A percentile compares a stretch with the other conserved stretches of the same genome.
Conservation (phyloP, 345 rosid species). For the Punica granatum region DNA sequence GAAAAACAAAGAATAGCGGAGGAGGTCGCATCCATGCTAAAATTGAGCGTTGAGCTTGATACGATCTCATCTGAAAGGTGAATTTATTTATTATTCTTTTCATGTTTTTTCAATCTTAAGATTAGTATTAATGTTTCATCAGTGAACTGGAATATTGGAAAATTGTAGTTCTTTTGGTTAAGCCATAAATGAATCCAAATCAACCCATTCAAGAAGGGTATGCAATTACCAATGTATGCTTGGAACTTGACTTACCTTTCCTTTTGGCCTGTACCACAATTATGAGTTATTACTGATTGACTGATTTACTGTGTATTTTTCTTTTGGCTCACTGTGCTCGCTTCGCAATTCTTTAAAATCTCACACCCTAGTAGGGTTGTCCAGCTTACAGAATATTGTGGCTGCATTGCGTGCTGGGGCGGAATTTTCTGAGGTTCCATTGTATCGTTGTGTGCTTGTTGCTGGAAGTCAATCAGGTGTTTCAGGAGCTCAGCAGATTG, state of each 20-base stretch:
- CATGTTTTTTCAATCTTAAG: not conserved
- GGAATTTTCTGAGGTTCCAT: slow-evolving; percentile 50
- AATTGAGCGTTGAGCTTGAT: slow-evolving; percentile 71
- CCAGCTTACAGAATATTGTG: slow-evolving; percentile 66
- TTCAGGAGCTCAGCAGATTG: slow-evolving; percentile 64
- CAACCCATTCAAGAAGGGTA: not conserved
- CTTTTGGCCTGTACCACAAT: too few relatives aligned
- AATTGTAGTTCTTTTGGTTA: not conserved
- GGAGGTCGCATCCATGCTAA: slow-evolving; percentile 84
- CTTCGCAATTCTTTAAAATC: not conserved
- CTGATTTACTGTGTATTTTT: not conserved
- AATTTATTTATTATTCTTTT: not conserved
- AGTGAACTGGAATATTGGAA: not conserved
- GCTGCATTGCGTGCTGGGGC: slow-evolving; percentile 88
- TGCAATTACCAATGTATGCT: not conserved
- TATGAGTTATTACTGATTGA: not conserved
- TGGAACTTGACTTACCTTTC: too few relatives aligned
- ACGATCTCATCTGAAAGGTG: slow-evolving; percentile 80
- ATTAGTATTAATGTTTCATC: not conserved
- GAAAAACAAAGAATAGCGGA: slow-evolving; percentile 85
- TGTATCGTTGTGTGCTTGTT: slow-evolving; percentile 63
- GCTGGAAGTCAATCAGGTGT: slow-evolving; percentile 86
- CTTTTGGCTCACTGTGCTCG: not conserved
- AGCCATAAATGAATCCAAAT: not conserved
- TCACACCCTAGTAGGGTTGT: not conserved